Evolutionary conservation across 345 rosid species (phyloP), one percentile per base, ranked within the genome.

Genomic region (Anastatica hierochuntica): DNA sequence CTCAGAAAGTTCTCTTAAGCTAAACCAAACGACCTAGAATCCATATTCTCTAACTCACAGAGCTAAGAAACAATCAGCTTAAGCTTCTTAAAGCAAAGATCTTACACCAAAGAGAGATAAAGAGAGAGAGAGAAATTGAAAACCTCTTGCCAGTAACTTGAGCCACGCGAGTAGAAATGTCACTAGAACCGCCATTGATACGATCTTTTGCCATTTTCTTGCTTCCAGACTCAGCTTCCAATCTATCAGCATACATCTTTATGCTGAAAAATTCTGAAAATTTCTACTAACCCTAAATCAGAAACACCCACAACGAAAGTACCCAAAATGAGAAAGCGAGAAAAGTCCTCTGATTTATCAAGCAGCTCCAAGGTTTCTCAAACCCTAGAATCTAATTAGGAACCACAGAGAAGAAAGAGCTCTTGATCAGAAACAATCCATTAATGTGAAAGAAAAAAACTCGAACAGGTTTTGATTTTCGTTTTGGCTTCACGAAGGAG

Each of bases 181-280:
- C 73, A 4, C 43, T 31, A 63, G 85, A 60, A 45, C 64, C 76
- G 48, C 85, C 90, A 38, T 83, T 85, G 68, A 88, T 81, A 19
- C 97, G 94, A 31, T 88, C 95, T 79, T 72, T 83, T 7, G 80
- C 71, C 9, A 83, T 64, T 72, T 74, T 66, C 63, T 67, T 76
- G 42, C 60, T 73, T n/a, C 67, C 77, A 40, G 79, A 77, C 69
- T 83, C 95, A 40, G 76, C 80, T 69, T 92, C 95, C 56, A 83
- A 83, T 57, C 69, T 82, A 81, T 92, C 98, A 66, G 98, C 94
- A 67, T 92, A 92, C 98, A 92, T 92, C 58, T 65, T 56, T 49
- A 8, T 39, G 60, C 37, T 24, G 45, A 30, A 41, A n/a, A 6
- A 16, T 11, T 48, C n/a, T n/a, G n/a, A n/a, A 62, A 52, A 55